A percentile compares a stretch with the other conserved stretches of the same genome.
phyloP scores from a whole-genome alignment of 257 asterid species.

The Apocynum venetum region DNA sequence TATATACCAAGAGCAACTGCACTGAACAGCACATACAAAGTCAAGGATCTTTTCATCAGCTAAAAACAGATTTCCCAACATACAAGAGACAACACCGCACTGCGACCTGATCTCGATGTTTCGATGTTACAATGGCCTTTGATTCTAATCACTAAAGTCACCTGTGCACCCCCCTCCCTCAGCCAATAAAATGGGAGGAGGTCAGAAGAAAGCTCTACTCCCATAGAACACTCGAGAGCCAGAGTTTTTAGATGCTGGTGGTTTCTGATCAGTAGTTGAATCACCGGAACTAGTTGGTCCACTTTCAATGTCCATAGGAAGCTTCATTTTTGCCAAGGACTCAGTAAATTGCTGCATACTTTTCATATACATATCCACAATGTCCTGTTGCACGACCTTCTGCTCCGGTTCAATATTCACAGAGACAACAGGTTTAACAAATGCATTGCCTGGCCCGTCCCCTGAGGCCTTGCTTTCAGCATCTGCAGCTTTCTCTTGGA shows the following conservation, averaged over 20 bases:
- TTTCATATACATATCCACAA: constrained; percentile 97
- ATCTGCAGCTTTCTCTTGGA: constrained; percentile 36
- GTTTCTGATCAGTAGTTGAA: constrained; percentile 69
- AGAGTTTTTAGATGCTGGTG: constrained; percentile 61
- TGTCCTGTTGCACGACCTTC: constrained; percentile 87
- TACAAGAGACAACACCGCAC: constrained; percentile 25
- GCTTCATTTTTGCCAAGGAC: constrained; percentile 94
- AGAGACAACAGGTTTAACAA: constrained; percentile 47
- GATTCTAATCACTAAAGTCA: constrained; percentile 53
- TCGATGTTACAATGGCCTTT: constrained; percentile 10
- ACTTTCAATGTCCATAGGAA: constrained; percentile 72
- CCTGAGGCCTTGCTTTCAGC: constrained; percentile 40
- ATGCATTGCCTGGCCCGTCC: constrained; percentile 22
- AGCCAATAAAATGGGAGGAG: constrained; percentile 15
- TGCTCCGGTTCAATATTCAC: constrained; percentile 61
- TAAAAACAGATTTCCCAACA: constrained; percentile 26
- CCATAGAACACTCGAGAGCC: constrained; percentile 92
- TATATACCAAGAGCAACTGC: constrained; percentile 30
- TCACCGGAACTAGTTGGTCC: constrained; percentile 75
- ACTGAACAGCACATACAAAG: constrained; percentile 31
- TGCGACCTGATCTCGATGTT: constrained; percentile 10
- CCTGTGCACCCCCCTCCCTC: constrained; percentile 29
- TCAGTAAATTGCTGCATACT: constrained; percentile 98
- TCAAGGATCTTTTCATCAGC: constrained; percentile 31
- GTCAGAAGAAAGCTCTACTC: constrained; percentile 95